Percentiles rank a stretch among this genome's conserved stretches.
phyloP scores from a whole-genome alignment of 768 basidiomycete genomes.

The Suillus tomentosus region DNA sequence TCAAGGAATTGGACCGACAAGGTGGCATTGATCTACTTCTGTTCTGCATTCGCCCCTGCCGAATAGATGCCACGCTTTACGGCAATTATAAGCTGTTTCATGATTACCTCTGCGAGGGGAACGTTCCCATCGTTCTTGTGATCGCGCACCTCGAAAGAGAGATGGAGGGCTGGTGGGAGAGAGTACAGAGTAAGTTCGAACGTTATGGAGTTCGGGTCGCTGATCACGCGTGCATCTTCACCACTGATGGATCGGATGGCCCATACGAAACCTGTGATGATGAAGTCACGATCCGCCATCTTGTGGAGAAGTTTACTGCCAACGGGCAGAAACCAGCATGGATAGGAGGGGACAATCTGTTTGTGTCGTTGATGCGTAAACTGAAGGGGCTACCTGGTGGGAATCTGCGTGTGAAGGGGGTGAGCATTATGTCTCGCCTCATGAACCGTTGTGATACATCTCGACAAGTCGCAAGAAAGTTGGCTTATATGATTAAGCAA shows the following conservation, averaged over 20 bases:
- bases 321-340: not conserved
- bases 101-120: constrained; percentile 39
- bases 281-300: constrained; percentile 25
- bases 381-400: constrained; percentile 22
- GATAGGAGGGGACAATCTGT: constrained; percentile 22
- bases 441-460: constrained; percentile 31
- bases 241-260: constrained; percentile 27
- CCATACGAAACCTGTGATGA: constrained; percentile 35
- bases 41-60: constrained; percentile 39
- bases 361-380: constrained; percentile 17
- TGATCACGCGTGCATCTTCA: constrained; percentile 44
- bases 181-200: constrained; percentile 29
- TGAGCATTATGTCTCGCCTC: constrained; percentile 22
- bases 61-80: constrained; percentile 32
- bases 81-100: constrained; percentile 43
- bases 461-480: constrained; percentile 26
- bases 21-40: constrained; percentile 37
- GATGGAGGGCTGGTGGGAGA: constrained; percentile 40
- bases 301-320: constrained; percentile 21
- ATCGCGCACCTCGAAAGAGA: constrained; percentile 44
- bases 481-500: constrained; percentile 27
- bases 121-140: constrained; percentile 44
- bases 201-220: constrained; percentile 30
- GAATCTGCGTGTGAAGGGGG: constrained; percentile 16
- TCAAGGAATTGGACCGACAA: constrained; percentile 24